phyloP scores from a whole-genome alignment of 768 basidiomycete species.

The Sporobolomyces pararoseus region DNA sequence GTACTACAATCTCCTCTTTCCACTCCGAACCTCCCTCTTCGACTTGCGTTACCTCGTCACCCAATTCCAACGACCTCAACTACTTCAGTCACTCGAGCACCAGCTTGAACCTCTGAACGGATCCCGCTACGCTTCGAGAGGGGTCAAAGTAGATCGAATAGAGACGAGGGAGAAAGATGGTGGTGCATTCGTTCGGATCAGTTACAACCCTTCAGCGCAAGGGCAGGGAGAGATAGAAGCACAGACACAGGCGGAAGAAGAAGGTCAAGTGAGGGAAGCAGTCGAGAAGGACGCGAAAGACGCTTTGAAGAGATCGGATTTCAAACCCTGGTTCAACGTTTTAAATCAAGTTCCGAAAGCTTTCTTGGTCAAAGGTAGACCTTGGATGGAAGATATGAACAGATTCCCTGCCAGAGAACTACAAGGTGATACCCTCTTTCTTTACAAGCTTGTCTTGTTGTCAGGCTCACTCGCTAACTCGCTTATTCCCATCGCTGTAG shows the following conservation, averaged over 20 bases:
- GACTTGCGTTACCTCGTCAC: conserved; percentile 59
- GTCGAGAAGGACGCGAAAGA: neutral
- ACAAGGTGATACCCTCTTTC: no score
- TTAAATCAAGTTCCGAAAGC: conserved; percentile 51
- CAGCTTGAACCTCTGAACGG: conserved; percentile 57
- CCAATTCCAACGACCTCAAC: conserved; percentile 58
- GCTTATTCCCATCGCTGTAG: no score
- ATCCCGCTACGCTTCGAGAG: conserved; percentile 56
- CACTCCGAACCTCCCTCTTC: conserved; percentile 24
- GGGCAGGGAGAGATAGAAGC: conserved; percentile 8
- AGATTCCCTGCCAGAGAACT: conserved; percentile 70
- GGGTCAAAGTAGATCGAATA: conserved; percentile 62
- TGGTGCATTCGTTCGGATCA: conserved; percentile 75
- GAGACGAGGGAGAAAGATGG: conserved; percentile 68
- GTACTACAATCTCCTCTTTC: conserved; percentile 33
- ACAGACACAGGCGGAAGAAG: no score
- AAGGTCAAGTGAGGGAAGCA: conserved; percentile 61
- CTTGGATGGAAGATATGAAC: conserved; percentile 87
- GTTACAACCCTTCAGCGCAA: conserved; percentile 47
- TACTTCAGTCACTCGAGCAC: conserved; percentile 55
- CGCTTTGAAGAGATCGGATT: neutral
- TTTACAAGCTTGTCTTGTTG: no score
- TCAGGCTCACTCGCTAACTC: no score
- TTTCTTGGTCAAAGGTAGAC: conserved; percentile 57
- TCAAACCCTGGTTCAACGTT: conserved; percentile 27